A percentile compares a stretch with the other conserved stretches of the same genome.
Evolutionary conservation across 441 rosid genomes (phyloP).

Genomic region (Euphorbia celastroides): DNA sequence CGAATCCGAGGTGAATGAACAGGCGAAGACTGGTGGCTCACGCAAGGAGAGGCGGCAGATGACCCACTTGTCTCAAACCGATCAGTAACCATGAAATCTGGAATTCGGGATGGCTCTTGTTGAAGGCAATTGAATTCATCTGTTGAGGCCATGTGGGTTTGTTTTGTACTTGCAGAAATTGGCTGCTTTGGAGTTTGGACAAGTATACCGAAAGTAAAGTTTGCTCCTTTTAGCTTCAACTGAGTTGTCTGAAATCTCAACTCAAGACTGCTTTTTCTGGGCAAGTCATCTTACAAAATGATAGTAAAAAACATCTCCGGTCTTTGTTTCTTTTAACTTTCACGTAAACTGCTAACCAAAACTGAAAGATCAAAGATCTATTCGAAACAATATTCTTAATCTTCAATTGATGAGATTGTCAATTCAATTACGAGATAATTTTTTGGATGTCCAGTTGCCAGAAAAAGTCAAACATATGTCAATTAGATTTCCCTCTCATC

Average conservation of each 20-base stretch:
- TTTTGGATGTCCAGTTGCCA: too few species aligned
- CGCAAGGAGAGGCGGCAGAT: neutral
- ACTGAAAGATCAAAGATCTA: too few species aligned
- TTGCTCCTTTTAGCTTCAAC: conserved; percentile 1
- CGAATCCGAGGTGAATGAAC: conserved; percentile 17
- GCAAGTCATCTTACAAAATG: too few species aligned
- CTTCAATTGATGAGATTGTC: neutral
- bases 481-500: too few species aligned
- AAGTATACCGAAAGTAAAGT: neutral
- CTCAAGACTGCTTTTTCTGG: neutral
- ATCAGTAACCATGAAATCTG: conserved; percentile 4
- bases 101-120: too few species aligned
- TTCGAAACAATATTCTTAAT: too few species aligned
- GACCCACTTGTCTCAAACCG: conserved; percentile 7
- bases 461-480: too few species aligned
- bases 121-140: too few species aligned
- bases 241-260: conserved; percentile 6
- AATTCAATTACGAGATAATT: neutral
- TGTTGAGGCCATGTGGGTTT: too few species aligned
- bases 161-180: neutral
- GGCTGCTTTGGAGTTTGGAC: conserved; percentile 11
- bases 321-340: too few species aligned
- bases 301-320: too few species aligned
- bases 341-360: too few species aligned
- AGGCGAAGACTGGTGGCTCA: conserved; percentile 13